These are phyloP conservation scores for Abrus precatorius DNA, from an alignment of 306 rosid species.

Conservation along the genomic window DNA sequence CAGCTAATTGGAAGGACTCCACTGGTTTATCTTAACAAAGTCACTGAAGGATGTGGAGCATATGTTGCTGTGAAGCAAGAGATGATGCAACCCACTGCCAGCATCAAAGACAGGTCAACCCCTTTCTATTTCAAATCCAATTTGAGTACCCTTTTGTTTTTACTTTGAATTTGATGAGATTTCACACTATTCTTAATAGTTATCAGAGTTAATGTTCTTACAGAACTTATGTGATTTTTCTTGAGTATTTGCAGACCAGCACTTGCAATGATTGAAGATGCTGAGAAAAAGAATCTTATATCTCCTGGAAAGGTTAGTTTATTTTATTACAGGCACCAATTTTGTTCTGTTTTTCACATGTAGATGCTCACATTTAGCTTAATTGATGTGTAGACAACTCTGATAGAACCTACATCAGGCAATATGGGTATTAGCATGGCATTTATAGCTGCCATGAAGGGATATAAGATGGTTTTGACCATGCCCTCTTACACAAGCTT, in stretches of 20 bases:
- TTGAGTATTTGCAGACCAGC: conserved; percentile 50
- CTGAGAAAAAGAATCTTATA: conserved; percentile 58
- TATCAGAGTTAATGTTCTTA: conserved; percentile 24
- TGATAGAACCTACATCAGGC: conserved; percentile 93
- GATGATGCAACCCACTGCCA: conserved; percentile 97
- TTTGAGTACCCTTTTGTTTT: not conserved
- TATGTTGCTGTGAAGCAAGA: conserved; percentile 97
- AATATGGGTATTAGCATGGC: conserved; percentile 84
- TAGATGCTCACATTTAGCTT: not conserved
- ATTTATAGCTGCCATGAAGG: conserved; percentile 84
- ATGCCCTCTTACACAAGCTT: conserved; percentile 68
- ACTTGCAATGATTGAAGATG: conserved; percentile 57
- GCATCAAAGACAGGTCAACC: conserved; percentile 93
- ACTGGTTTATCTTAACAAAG: conserved; percentile 90
- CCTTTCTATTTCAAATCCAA: not conserved
- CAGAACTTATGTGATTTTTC: conserved; percentile 24
- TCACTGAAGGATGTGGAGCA: conserved; percentile 93
- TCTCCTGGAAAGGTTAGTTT: conserved; percentile 58
- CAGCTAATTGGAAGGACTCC: conserved; percentile 97
- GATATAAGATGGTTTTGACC: conserved; percentile 85
- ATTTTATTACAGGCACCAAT: not conserved
- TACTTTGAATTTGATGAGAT: conserved; percentile 1
- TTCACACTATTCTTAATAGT: not conserved
- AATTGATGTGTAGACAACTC: conserved; percentile 63
- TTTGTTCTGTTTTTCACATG: conserved; percentile 4